Base-by-base conservation (phyloP, 2,329 filamentous ascomycete genomes). In the Chaetothyriales sp. region DNA sequence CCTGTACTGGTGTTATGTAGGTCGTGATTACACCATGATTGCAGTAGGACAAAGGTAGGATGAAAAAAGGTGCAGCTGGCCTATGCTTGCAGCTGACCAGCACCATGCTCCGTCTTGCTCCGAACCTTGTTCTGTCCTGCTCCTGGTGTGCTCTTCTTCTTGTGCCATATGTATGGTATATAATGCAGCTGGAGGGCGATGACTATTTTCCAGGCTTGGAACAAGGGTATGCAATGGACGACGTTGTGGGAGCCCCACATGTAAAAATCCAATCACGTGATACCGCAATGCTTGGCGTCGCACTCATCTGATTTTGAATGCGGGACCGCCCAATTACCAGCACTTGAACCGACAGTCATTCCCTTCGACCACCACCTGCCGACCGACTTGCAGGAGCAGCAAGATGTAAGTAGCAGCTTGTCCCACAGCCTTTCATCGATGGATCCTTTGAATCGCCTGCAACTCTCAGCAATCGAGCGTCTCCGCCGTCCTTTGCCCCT, bases 391-490 rank as follows among this genome's bases (percentile, higher is more conserved):
- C 32, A 39, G 32, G 3, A 50, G 51, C 49, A 53, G 51, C 54
- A 56, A 57, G 53, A 57, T 57, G 55, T 57, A 54, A 56, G 55
- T 57, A 22, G 26, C 28, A 12, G 26, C 47, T 20, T 32, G 25
- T 12, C 43, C 47, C 44, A 20, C n/a, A 18, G n/a, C 10, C 28
- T 18, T n/a, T 47, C 28, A 19, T 47, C 22, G 12, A 15, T 39
- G 8, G 28, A 12, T 12, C 2, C 28, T 12, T 15, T 39, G 32
- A 39, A 39, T 39, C 12, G 10, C 32, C 32, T 2, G 3, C 32
- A 2, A 39, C 12, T 20, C 6, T 22, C 5, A 25, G 10, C n/a
- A 36, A 43, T 52, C 44, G 15, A 52, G 4, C 2, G 8, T 36
- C 28, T 36, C 8, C 8, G 28, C 47, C 46, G 49, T 45, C 44